These are phyloP conservation scores for Marchantia polymorpha DNA, from an alignment of 225 moss, liverwort and hornwort genomes.

Conservation along the genomic window DNA sequence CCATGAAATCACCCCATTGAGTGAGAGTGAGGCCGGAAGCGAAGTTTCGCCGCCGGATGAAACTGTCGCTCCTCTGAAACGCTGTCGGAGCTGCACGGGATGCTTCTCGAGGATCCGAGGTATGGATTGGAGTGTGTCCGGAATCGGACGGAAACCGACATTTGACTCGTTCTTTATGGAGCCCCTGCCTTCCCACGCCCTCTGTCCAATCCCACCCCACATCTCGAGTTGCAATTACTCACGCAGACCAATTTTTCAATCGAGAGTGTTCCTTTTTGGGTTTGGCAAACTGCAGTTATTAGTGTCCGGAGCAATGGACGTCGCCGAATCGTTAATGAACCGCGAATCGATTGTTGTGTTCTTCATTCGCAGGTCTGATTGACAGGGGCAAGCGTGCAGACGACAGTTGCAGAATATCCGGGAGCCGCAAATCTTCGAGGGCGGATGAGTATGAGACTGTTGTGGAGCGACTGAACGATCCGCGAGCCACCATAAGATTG, in stretches of 20 bases:
- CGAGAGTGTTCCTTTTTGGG: too few relatives aligned
- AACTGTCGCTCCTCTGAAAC: not conserved
- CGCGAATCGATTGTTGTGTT: constrained; percentile 5
- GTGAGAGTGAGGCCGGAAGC: not conserved
- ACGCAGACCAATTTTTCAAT: too few relatives aligned
- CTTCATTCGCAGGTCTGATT: constrained; percentile 36
- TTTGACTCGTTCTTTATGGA: too few relatives aligned
- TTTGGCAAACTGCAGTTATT: too few relatives aligned
- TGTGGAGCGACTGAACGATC: constrained; percentile 45
- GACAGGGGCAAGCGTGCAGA: constrained; percentile 37
- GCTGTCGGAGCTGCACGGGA: not conserved
- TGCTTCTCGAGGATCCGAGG: constrained; percentile 1
- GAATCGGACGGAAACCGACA: not conserved
- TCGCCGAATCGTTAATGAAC: not conserved
- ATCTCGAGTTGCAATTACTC: too few relatives aligned
- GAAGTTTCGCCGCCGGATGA: constrained; percentile 5
- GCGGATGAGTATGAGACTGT: constrained; percentile 42
- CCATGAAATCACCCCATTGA: constrained; percentile 1
- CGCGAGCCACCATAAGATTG: constrained; percentile 37
- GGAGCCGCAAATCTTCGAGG: constrained; percentile 28
- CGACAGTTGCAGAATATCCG: constrained; percentile 21
- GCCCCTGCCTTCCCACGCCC: not conserved
- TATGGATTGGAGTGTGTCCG: not conserved
- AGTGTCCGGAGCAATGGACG: too few relatives aligned
- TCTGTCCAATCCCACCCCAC: not conserved